phyloP scores from a whole-genome alignment of 2,329 filamentous ascomycete species.

The Diaporthe eres region DNA sequence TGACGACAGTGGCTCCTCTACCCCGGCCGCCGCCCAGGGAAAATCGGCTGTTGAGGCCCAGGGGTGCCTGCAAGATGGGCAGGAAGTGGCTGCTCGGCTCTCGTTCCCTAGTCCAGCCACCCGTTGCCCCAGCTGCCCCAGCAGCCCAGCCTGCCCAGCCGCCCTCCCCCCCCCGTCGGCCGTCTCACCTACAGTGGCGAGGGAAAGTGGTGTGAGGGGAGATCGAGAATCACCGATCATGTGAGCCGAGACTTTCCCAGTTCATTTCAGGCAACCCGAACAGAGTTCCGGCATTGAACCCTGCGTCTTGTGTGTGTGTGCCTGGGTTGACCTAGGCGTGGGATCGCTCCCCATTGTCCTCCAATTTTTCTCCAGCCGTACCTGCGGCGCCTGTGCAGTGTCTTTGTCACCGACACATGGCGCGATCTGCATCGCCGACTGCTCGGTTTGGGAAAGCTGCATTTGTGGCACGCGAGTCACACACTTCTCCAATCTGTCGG shows the following conservation, averaged over 20 bases:
- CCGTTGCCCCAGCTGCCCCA: not conserved
- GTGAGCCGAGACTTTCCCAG: not conserved
- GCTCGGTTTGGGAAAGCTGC: conserved; percentile 18
- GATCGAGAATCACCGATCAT: not conserved
- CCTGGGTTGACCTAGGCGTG: not conserved
- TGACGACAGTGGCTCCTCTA: conserved; percentile 18
- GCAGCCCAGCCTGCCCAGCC: too few relatives aligned
- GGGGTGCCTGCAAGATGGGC: not conserved
- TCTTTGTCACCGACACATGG: conserved; percentile 12
- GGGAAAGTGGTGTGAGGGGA: not conserved
- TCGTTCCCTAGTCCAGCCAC: conserved; percentile 25
- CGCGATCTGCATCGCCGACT: conserved; percentile 17
- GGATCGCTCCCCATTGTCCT: not conserved
- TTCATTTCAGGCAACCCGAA: conserved; percentile 29
- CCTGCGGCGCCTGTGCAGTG: not conserved
- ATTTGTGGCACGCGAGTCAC: conserved; percentile 32
- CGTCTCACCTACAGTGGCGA: conserved; percentile 17
- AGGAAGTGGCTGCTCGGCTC: conserved; percentile 6
- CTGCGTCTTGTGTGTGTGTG: not conserved
- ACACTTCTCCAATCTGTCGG: conserved; percentile 29
- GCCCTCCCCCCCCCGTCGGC: not conserved
- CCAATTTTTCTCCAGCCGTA: conserved; percentile 2
- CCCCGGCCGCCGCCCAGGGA: not conserved
- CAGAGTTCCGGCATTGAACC: not conserved
- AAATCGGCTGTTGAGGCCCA: conserved; percentile 2